Percentiles rank a stretch among this genome's conserved stretches.
Conservation (phyloP, 2,329 filamentous ascomycete species). For the Hysterium pulicare region DNA sequence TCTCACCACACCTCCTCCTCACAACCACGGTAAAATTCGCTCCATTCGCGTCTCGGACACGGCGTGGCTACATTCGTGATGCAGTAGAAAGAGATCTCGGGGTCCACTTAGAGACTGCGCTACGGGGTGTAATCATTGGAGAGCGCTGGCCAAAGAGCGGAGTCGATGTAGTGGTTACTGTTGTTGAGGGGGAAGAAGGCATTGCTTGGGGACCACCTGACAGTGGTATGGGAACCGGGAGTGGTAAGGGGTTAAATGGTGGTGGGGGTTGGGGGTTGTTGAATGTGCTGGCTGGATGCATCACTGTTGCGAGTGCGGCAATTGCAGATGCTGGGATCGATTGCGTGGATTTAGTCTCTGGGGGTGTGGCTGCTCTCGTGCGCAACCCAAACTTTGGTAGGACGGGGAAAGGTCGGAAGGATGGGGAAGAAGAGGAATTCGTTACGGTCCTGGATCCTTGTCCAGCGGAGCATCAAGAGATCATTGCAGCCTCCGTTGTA, state of each 20-base stretch:
- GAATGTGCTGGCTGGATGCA: slow-evolving; percentile 86
- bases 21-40: slow-evolving; percentile 96
- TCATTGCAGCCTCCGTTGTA: slow-evolving; percentile 82
- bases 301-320: slow-evolving; percentile 89
- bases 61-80: slow-evolving; percentile 83
- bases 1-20: slow-evolving; percentile 87
- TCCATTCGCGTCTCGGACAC: slow-evolving; percentile 80
- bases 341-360: slow-evolving; percentile 84
- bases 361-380: slow-evolving; percentile 82
- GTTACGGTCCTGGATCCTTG: slow-evolving; percentile 74
- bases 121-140: slow-evolving; percentile 85
- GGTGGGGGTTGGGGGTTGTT: slow-evolving; percentile 77
- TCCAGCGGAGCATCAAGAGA: slow-evolving; percentile 71
- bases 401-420: slow-evolving; percentile 16
- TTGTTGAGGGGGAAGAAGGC: slow-evolving; percentile 90
- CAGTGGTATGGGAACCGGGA: slow-evolving; percentile 19
- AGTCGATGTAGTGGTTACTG: slow-evolving; percentile 89
- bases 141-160: slow-evolving; percentile 98
- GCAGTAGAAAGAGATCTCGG: slow-evolving; percentile 83
- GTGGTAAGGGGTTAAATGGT: slow-evolving; percentile 48
- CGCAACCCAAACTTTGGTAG: slow-evolving; percentile 24
- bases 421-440: slow-evolving; percentile 28
- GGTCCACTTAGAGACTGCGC: slow-evolving; percentile 84
- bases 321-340: slow-evolving; percentile 94
- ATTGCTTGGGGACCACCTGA: slow-evolving; percentile 59